These are phyloP conservation scores for Penicillium frequentans DNA, from an alignment of 2,329 filamentous ascomycete species.

Conservation along the genomic window DNA sequence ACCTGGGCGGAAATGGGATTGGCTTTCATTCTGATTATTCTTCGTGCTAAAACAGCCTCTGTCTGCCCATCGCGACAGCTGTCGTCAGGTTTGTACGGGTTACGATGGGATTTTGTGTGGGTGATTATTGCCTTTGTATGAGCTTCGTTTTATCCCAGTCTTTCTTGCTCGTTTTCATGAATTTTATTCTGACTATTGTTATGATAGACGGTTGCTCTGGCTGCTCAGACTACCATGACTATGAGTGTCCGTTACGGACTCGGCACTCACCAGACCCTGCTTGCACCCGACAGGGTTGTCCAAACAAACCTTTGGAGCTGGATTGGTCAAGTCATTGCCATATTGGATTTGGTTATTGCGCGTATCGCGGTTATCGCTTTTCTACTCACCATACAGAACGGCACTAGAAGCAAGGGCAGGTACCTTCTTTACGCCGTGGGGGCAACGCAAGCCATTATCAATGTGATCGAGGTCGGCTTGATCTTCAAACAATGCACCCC, in stretches of 20 bases:
- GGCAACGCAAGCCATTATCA: constrained; percentile 11
- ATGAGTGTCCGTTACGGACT: constrained; percentile 17
- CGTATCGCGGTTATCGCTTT: constrained; percentile 19
- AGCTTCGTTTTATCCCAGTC: not conserved
- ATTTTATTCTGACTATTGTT: not conserved
- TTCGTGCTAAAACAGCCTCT: constrained; percentile 18
- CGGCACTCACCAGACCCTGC: constrained; percentile 12
- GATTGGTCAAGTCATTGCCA: constrained; percentile 15
- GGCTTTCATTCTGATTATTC: constrained; percentile 13
- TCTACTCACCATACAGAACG: constrained; percentile 13
- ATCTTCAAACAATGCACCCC: constrained; percentile 18
- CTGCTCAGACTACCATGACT: constrained; percentile 13
- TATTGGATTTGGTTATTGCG: constrained; percentile 13
- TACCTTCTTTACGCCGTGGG: constrained; percentile 17
- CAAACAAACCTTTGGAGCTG: constrained; percentile 19
- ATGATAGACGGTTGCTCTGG: constrained; percentile 10
- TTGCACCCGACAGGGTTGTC: constrained; percentile 7
- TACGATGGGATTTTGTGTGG: constrained; percentile 25
- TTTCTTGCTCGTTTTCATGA: not conserved
- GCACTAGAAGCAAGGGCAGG: constrained; percentile 9
- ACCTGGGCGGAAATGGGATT: constrained; percentile 20
- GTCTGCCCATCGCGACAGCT: constrained; percentile 8
- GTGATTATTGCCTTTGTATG: constrained; percentile 16
- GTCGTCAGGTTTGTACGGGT: constrained; percentile 12
- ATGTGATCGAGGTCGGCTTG: constrained; percentile 13